Conservation (phyloP, 129 eudicot genomes). For the Heracleum sosnowskyi region DNA sequence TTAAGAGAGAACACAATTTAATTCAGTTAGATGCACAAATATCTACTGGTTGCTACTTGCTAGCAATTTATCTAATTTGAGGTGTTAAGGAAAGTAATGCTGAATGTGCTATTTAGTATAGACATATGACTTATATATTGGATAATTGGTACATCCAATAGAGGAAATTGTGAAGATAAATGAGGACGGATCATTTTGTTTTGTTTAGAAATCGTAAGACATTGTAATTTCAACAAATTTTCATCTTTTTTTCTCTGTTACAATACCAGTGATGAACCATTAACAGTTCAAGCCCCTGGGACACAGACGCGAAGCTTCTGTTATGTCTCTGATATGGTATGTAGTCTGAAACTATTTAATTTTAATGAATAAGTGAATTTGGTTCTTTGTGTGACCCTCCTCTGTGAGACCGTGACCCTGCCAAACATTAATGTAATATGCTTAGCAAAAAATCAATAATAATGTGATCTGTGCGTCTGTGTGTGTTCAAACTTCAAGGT, state of each 20-base stretch:
- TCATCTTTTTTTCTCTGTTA: neutral
- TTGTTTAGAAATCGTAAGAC: neutral
- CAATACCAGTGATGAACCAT: constrained; percentile 60
- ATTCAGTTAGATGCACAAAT: neutral
- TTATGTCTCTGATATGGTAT: constrained; percentile 93
- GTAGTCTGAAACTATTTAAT: neutral
- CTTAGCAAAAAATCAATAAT: neutral
- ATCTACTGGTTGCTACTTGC: neutral
- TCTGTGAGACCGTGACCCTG: neutral
- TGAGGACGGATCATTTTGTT: neutral
- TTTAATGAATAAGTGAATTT: neutral
- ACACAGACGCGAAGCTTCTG: constrained; percentile 98
- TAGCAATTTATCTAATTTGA: neutral
- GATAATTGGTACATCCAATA: neutral
- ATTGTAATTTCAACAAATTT: neutral
- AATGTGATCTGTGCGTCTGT: neutral
- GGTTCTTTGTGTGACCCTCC: neutral
- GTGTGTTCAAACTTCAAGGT: constrained; percentile 48
- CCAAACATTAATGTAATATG: neutral
- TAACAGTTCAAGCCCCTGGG: constrained; percentile 95
- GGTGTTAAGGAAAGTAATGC: neutral
- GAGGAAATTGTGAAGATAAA: neutral
- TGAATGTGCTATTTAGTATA: neutral
- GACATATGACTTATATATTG: neutral
- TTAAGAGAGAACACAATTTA: neutral